Evolutionary conservation across 805 yeast genomes (phyloP), one percentile per base, ranked within the genome.

Genomic region (Candida silvicultrix): DNA sequence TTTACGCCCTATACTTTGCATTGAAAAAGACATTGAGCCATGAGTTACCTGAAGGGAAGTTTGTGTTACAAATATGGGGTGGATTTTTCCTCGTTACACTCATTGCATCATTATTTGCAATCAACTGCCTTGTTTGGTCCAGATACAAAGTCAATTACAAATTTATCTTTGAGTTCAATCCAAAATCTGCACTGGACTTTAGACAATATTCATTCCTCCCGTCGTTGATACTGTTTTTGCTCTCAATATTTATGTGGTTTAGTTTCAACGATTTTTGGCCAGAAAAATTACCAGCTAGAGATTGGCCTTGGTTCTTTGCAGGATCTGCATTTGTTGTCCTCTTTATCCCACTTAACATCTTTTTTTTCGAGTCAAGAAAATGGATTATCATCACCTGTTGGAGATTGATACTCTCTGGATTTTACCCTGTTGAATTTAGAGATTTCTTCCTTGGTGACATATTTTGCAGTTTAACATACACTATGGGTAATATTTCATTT

Each of bases 361-460:
- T 81, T 38, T 81, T 70, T 55, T 71, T 76, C 34, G 65, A 77
- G n/a, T 74, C 95, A 10, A 74, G 97, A 53, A 73, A 73, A 47
- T 94, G 97, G 97, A 56, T 92, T 2, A 69, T 83, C 18, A 66
- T 81, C 14, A 81, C 95, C 0, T 46, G 82, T 1, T 77, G 90
- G 73, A 73, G 99, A 57, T 67, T 94, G 42, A 29, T 83, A 0
- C 70, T 86, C 10, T 85, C 96, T 1, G 98, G 98, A 0, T 70
- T 89, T 38, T 94, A 84, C 58, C 97, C 98, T 0, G 97, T 94
- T 45, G 98, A 92, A 66, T 94, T 94, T 60, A 75, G 90, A 46
- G 99, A 94, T 65, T 92, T 94, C 71, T 89, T 88, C 62, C 51
- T 92, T 41, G 99, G 98, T 19, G 99, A 94, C 64, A 82, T 94